A percentile compares a stretch with the other conserved stretches of the same genome.
Conservation (phyloP, 768 basidiomycete species). For the Calocybe cyanea region DNA sequence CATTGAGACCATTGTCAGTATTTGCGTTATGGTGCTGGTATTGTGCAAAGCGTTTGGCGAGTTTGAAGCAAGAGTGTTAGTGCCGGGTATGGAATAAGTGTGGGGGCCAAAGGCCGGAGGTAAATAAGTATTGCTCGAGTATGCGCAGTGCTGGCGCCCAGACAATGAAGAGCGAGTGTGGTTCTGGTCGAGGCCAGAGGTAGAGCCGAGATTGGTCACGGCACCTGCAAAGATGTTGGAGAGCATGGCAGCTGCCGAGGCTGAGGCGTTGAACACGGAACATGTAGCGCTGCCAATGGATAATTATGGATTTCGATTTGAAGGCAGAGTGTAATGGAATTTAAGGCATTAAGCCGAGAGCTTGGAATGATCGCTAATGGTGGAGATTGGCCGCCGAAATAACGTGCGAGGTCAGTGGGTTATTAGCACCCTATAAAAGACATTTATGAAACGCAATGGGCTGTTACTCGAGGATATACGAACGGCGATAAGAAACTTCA, state of each 20-base stretch:
- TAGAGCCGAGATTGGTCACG: neutral
- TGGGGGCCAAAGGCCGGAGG: no score
- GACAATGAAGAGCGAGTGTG: no score
- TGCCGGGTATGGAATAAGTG: no score
- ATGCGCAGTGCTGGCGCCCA: no score
- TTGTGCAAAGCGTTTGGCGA: no score
- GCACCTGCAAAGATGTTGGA: conserved; percentile 9
- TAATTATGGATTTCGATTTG: no score
- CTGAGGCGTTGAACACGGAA: neutral
- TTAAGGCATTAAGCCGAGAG: conserved; percentile 42
- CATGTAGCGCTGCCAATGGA: conserved; percentile 10
- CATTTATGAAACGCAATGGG: conserved; percentile 1
- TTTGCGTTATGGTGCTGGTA: no score
- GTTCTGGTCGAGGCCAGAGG: no score
- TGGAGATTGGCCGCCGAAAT: conserved; percentile 52
- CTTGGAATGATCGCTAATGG: conserved; percentile 46
- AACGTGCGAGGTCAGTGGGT: conserved; percentile 52
- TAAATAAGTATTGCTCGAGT: no score
- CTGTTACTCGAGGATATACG: conserved; percentile 19
- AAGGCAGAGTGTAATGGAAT: conserved; percentile 25
- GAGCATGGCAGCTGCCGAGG: conserved; percentile 7
- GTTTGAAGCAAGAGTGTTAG: no score
- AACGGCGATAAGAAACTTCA: conserved; percentile 56
- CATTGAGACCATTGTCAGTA: no score
- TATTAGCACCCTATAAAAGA: conserved; percentile 47